phyloP scores from a whole-genome alignment of 306 rosid species.

The Vigna trinervia region DNA sequence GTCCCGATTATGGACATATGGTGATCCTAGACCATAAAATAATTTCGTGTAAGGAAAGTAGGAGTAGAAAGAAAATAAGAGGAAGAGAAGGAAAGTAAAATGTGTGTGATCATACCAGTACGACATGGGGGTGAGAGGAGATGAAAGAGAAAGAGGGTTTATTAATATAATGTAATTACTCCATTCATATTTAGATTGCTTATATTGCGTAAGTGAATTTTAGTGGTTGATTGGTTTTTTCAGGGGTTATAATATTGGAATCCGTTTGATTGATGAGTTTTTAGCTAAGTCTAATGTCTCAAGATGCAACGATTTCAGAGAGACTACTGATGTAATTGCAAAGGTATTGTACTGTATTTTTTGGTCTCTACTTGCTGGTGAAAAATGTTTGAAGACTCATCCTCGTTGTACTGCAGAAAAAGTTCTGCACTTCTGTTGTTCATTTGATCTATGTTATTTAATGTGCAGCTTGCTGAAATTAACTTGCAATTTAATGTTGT shows the following conservation, averaged over 20 bases:
- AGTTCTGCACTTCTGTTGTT: conserved; percentile 4
- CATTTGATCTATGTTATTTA: neutral
- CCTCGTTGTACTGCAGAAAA: neutral
- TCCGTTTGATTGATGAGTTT: conserved; percentile 92
- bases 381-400: neutral
- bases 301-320: conserved; percentile 92
- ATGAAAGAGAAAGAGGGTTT: neutral
- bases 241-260: conserved; percentile 98
- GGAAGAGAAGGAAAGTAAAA: neutral
- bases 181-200: neutral
- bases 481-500: conserved; percentile 12
- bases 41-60: neutral
- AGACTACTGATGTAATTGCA: conserved; percentile 96
- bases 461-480: neutral
- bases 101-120: neutral
- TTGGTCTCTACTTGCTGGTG: neutral
- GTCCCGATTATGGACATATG: neutral
- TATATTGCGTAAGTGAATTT: neutral
- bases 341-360: conserved; percentile 62
- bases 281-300: conserved; percentile 97
- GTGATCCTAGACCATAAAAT: neutral
- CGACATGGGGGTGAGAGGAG: neutral
- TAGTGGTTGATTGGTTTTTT: conserved; percentile 39
- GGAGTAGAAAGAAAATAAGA: neutral
- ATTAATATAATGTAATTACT: neutral